Conservation (phyloP, 306 rosid species). For the Cyamopsis tetragonoloba region DNA sequence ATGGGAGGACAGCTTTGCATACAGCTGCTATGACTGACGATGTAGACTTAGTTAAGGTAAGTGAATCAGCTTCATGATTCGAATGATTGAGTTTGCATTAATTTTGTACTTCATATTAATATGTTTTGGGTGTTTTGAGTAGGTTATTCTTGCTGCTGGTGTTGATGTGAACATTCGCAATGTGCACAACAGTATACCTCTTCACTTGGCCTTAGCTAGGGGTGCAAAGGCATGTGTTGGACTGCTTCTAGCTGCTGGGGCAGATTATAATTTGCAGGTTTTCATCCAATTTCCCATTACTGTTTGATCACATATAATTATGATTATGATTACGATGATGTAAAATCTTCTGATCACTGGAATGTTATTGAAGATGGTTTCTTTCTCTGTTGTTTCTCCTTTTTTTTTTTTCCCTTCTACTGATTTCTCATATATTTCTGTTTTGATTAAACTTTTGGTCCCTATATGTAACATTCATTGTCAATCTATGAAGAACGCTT, state of each 20-base stretch:
- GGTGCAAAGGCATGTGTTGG: conserved; percentile 94
- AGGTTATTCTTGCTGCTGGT: conserved; percentile 92
- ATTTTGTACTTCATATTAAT: neutral
- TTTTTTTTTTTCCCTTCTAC: neutral
- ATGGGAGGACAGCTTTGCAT: conserved; percentile 95
- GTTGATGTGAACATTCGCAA: conserved; percentile 88
- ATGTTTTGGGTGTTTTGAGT: conserved; percentile 30
- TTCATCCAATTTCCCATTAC: conserved; percentile 22
- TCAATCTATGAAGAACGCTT: too few relatives aligned
- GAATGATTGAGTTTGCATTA: conserved; percentile 19
- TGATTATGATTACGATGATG: neutral
- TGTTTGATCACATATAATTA: neutral
- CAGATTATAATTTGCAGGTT: conserved; percentile 92
- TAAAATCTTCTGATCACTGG: neutral
- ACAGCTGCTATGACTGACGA: conserved; percentile 90
- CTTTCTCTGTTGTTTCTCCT: neutral
- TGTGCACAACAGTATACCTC: conserved; percentile 91
- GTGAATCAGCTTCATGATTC: conserved; percentile 13
- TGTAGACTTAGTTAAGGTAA: conserved; percentile 82
- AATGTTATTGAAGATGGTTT: neutral
- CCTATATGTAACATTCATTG: too few relatives aligned
- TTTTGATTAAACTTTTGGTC: too few relatives aligned
- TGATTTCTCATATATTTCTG: conserved; percentile 9
- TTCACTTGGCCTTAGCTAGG: conserved; percentile 94
- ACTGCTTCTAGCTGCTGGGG: conserved; percentile 87